phyloP scores from a whole-genome alignment of 116 monocot species.

The Cymodocea nodosa region DNA sequence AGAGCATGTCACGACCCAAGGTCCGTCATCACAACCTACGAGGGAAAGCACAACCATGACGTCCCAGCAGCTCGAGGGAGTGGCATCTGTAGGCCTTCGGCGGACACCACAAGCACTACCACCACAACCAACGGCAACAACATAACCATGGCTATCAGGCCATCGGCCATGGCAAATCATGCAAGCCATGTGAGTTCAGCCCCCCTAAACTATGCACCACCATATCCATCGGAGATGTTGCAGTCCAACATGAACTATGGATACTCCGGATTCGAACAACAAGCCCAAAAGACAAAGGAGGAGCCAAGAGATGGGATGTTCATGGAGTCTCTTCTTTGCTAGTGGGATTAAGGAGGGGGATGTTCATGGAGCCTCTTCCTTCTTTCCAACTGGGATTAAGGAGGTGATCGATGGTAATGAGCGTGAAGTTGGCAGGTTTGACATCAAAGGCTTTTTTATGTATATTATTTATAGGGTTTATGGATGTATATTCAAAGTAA shows the following conservation, averaged over 20 bases:
- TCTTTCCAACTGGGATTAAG: constrained; percentile 8
- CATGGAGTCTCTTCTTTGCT: constrained; percentile 32
- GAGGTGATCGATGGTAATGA: neutral
- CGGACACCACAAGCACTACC: constrained; percentile 3
- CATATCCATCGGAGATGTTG: neutral
- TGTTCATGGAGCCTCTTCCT: constrained; percentile 38
- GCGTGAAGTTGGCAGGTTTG: neutral
- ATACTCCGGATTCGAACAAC: constrained; percentile 9
- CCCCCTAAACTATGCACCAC: constrained; percentile 1
- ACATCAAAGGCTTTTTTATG: neutral
- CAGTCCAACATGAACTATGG: constrained; percentile 6
- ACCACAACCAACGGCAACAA: constrained; percentile 5
- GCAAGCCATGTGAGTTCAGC: neutral
- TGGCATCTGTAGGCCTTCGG: constrained; percentile 5
- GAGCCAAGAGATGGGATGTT: constrained; percentile 65
- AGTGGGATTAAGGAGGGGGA: constrained; percentile 11
- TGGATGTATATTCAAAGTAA: neutral
- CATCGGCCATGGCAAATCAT: constrained; percentile 16
- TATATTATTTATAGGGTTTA: neutral
- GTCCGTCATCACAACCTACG: constrained; percentile 27
- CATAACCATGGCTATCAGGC: constrained; percentile 28
- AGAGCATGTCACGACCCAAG: constrained; percentile 15
- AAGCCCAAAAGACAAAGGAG: constrained; percentile 25
- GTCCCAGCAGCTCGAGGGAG: constrained; percentile 69
- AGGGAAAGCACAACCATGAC: constrained; percentile 37